These are phyloP conservation scores for Chaetomiaceae sp. DNA, from an alignment of 2,329 filamentous ascomycete species.

Conservation along the genomic window DNA sequence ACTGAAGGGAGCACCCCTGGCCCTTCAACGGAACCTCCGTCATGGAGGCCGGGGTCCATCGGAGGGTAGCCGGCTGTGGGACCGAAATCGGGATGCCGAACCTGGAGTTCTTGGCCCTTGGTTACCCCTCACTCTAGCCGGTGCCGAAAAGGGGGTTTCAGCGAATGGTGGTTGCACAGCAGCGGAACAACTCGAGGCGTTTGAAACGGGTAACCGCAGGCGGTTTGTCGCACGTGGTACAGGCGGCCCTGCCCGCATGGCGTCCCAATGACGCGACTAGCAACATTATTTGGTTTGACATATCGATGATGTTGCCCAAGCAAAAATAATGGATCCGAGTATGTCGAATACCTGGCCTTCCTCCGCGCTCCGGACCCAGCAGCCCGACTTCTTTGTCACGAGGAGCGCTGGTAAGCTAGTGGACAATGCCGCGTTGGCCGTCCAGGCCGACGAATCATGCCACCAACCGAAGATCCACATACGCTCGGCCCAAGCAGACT, in stretches of 20 bases:
- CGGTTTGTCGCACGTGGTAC: constrained; percentile 26
- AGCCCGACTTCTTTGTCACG: constrained; percentile 14
- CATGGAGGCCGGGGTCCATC: not conserved
- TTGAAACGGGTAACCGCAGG: constrained; percentile 25
- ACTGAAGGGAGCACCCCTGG: not conserved
- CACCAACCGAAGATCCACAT: constrained; percentile 23
- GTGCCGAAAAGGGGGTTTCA: constrained; percentile 15
- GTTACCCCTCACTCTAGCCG: constrained; percentile 17
- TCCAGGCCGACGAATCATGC: constrained; percentile 26
- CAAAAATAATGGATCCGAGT: not conserved
- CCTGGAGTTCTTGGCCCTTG: constrained; percentile 11
- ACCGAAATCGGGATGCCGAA: constrained; percentile 26
- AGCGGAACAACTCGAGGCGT: constrained; percentile 15
- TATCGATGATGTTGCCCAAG: not conserved
- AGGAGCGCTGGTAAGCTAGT: constrained; percentile 19
- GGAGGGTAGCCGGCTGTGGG: not conserved
- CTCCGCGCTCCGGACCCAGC: not conserved
- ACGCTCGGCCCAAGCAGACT: constrained; percentile 10
- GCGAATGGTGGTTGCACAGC: constrained; percentile 19
- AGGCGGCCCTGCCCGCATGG: constrained; percentile 5
- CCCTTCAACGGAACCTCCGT: not conserved
- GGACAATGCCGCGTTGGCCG: constrained; percentile 10
- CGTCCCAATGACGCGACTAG: not conserved
- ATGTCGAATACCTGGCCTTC: not conserved
- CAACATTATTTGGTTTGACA: not conserved